Conservation (phyloP, 2,329 filamentous ascomycete genomes). For the Fusarium sp. region DNA sequence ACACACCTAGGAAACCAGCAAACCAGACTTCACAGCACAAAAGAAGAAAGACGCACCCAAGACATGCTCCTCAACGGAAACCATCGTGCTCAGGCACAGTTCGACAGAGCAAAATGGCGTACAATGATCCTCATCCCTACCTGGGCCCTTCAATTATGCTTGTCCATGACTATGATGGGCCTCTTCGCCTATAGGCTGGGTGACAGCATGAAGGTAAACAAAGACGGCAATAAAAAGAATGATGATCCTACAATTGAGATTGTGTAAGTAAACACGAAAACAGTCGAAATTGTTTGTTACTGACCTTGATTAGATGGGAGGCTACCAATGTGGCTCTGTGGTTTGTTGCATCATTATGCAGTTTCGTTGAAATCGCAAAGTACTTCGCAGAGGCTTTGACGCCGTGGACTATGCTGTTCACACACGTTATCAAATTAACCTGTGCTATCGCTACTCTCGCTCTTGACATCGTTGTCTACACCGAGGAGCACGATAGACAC, state of each 20-base stretch:
- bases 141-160: constrained; percentile 61
- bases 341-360: constrained; percentile 59
- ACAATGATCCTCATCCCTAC: constrained; percentile 60
- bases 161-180: constrained; percentile 61
- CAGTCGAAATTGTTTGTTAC: not conserved
- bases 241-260: constrained; percentile 60
- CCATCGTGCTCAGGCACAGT: constrained; percentile 65
- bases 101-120: constrained; percentile 64
- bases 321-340: constrained; percentile 63
- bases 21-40: not conserved
- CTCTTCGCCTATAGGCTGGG: constrained; percentile 66
- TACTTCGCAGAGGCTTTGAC: constrained; percentile 63
- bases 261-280: constrained; percentile 57
- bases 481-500: constrained; percentile 56
- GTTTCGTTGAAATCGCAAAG: constrained; percentile 60
- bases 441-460: constrained; percentile 60
- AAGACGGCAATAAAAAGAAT: constrained; percentile 55
- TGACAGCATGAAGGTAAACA: constrained; percentile 57
- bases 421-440: constrained; percentile 62
- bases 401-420: constrained; percentile 65
- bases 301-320: constrained; percentile 61
- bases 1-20: not conserved
- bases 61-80: constrained; percentile 50
- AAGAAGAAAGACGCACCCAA: not conserved
- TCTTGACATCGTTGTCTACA: constrained; percentile 65